Percentiles rank a stretch among this genome's conserved stretches.
phyloP scores from a whole-genome alignment of 2,329 filamentous ascomycete genomes.

The Diaporthe destruens region DNA sequence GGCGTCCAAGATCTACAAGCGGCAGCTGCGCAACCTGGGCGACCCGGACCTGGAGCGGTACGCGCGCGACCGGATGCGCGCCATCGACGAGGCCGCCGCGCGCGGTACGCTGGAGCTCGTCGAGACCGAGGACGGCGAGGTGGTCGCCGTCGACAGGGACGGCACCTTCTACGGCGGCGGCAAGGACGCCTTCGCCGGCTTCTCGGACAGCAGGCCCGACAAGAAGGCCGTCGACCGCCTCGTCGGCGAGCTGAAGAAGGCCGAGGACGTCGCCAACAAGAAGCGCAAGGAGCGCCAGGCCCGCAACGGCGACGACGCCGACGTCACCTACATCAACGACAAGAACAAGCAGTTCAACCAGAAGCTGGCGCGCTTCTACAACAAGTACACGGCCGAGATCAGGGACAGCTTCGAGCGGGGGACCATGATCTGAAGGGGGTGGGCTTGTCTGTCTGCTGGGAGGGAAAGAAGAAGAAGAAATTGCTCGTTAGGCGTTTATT shows the following conservation, averaged over 20 bases:
- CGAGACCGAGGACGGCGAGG: slow-evolving; percentile 93
- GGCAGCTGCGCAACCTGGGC: slow-evolving; percentile 82
- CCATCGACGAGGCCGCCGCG: slow-evolving; percentile 86
- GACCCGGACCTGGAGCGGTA: slow-evolving; percentile 86
- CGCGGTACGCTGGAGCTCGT: slow-evolving; percentile 91
- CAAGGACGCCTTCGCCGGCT: slow-evolving; percentile 84
- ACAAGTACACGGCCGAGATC: slow-evolving; percentile 98
- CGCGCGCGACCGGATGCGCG: slow-evolving; percentile 85
- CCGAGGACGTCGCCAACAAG: slow-evolving; percentile 87
- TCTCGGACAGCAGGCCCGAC: slow-evolving; percentile 87
- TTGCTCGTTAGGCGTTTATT: background rate
- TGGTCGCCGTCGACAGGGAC: slow-evolving; percentile 92
- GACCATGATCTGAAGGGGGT: slow-evolving; percentile 82
- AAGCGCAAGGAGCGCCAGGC: slow-evolving; percentile 85
- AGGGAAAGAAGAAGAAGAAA: background rate
- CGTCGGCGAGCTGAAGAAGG: slow-evolving; percentile 87
- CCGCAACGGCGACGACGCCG: slow-evolving; percentile 84
- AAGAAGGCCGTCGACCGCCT: slow-evolving; percentile 89
- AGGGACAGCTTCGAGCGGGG: slow-evolving; percentile 97
- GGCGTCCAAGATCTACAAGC: slow-evolving; percentile 92
- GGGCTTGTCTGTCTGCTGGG: no score
- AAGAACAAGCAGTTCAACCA: slow-evolving; percentile 99
- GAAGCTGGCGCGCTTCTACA: slow-evolving; percentile 95
- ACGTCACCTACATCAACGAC: slow-evolving; percentile 99
- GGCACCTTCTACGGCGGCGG: slow-evolving; percentile 92